Evolutionary conservation across 768 basidiomycete genomes (phyloP), one percentile per base, ranked within the genome.

Genomic region (Cystoderma amianthinum): DNA sequence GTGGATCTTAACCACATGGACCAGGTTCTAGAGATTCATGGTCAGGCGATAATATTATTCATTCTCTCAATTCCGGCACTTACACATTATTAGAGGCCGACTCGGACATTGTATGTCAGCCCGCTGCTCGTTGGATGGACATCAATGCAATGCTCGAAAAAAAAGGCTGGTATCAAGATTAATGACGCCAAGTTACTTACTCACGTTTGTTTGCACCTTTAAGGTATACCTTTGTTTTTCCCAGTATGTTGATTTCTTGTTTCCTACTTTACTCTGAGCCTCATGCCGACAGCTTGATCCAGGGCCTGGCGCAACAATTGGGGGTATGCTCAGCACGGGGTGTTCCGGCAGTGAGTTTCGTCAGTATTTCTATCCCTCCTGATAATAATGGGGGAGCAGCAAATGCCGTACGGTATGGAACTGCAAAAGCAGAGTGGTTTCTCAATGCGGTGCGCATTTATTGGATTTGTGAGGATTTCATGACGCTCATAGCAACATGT

Each of bases 371-470:
- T n/a, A n/a, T n/a, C n/a, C n/a, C n/a, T n/a, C n/a, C n/a, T 9
- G 25, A 2, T 9, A 7, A 9, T 7, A 20, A 20, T 41, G 22
- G n/a, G n/a, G n/a, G n/a, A n/a, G n/a, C 22, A 77, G 85, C 85
- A 0, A 88, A 87, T 48, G 85, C 86, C 2, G 87, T 88, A 1
- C 65, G 88, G 16, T 94, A 92, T 54, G 92, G 89, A 7, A 94
- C 90, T 4, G 90, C 89, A 0, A 89, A 84, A 55, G 86, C 70
- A 0, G 91, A 94, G 62, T 94, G 90, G 91, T 90, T 94, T 53
- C 64, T 94, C 32, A 93, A 92, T 49, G 76, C 76, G 17, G 88
- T 88, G 53, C 21, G 34, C 9, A 9, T 9, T 17, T 19, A 36
- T 55, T 46, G 9, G 22, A 17, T 18, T 11, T 9, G 33, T 22